phyloP scores from a whole-genome alignment of 1,284 basidiomycete species.

The Sphagnurus paluster region DNA sequence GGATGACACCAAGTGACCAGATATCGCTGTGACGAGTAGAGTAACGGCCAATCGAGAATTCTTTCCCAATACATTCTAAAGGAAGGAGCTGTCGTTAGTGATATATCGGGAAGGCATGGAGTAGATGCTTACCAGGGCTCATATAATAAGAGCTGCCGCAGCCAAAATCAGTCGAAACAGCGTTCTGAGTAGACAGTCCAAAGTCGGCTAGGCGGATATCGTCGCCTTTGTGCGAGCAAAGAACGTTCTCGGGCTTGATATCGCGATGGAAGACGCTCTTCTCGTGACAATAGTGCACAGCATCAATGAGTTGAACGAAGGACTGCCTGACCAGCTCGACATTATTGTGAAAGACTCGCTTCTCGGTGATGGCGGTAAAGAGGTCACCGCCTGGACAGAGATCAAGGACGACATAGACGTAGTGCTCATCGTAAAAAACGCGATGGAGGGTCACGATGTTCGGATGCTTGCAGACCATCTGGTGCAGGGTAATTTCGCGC shows the following conservation, averaged over 20 bases:
- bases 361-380: constrained; percentile 48
- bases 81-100: constrained; percentile 16
- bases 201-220: constrained; percentile 80
- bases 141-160: constrained; percentile 84
- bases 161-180: constrained; percentile 67
- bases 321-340: constrained; percentile 59
- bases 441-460: constrained; percentile 82
- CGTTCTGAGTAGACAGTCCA: constrained; percentile 76
- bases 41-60: constrained; percentile 51
- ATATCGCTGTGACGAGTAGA: constrained; percentile 80
- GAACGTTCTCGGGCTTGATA: constrained; percentile 88
- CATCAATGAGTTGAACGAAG: constrained; percentile 79
- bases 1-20: constrained; percentile 88
- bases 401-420: constrained; percentile 59
- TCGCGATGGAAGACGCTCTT: constrained; percentile 84
- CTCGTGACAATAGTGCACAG: constrained; percentile 70
- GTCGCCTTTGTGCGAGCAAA: constrained; percentile 60
- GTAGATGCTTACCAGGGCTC: constrained; percentile 59
- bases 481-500: constrained; percentile 59
- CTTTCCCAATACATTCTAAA: constrained; percentile 73
- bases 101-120: constrained; percentile 1
- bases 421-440: constrained; percentile 57
- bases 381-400: constrained; percentile 62
- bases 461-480: constrained; percentile 70
- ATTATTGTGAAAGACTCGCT: constrained; percentile 45